Evolutionary conservation across 768 basidiomycete genomes (phyloP).

Genomic region (Lactarius hatsudake): DNA sequence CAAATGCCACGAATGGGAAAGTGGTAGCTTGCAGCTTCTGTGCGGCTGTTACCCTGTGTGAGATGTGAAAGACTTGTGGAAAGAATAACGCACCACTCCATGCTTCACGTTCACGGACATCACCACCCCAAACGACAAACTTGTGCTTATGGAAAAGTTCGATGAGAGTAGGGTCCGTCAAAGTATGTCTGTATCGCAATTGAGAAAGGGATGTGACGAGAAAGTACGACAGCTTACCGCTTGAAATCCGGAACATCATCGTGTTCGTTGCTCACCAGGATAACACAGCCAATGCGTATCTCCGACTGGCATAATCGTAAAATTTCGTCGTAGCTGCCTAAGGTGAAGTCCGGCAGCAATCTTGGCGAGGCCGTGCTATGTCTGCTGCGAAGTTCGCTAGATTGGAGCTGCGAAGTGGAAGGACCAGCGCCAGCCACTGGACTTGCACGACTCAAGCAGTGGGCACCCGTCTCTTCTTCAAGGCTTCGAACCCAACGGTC

Average conservation of each 20-base stretch:
- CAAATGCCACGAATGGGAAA: constrained; percentile 89
- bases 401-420: constrained; percentile 42
- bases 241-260: constrained; percentile 89
- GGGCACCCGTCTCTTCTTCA: constrained; percentile 82
- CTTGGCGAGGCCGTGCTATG: constrained; percentile 39
- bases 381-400: constrained; percentile 33
- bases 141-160: constrained; percentile 67
- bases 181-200: constrained; percentile 51
- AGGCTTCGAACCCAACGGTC: constrained; percentile 78
- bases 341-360: constrained; percentile 75
- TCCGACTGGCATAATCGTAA: constrained; percentile 70
- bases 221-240: constrained; percentile 43
- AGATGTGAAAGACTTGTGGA: neutral
- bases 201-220: constrained; percentile 1
- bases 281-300: constrained; percentile 68
- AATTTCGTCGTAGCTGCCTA: constrained; percentile 80
- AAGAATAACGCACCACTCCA: constrained; percentile 57
- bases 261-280: constrained; percentile 87
- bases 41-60: constrained; percentile 40
- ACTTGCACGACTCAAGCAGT: constrained; percentile 47
- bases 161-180: constrained; percentile 72
- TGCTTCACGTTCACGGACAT: constrained; percentile 77
- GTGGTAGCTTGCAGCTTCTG: constrained; percentile 85
- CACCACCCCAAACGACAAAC: constrained; percentile 89
- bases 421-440: constrained; percentile 41